phyloP scores from a whole-genome alignment of 2,329 filamentous ascomycete species.

The Fusarium odoratissimum region DNA sequence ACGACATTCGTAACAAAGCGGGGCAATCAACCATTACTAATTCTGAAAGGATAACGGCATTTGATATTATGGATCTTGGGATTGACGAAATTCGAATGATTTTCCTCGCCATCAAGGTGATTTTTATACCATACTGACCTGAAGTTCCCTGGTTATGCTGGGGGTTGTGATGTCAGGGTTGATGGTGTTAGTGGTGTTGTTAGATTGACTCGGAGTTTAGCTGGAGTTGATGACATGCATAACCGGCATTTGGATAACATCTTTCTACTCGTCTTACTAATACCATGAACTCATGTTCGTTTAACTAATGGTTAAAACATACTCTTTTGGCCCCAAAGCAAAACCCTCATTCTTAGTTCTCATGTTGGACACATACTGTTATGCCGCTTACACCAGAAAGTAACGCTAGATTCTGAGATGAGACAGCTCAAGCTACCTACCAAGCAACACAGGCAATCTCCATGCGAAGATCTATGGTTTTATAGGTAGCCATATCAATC shows the following conservation, averaged over 20 bases:
- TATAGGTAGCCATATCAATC: neutral
- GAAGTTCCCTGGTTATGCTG: neutral
- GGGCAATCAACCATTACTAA: constrained; percentile 29
- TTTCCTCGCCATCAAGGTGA: constrained; percentile 16
- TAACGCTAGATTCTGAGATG: neutral
- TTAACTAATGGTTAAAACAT: neutral
- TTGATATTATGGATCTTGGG: neutral
- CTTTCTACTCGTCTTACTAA: neutral
- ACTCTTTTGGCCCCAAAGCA: neutral
- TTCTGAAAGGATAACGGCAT: constrained; percentile 21
- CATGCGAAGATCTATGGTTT: neutral
- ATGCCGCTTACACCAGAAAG: neutral
- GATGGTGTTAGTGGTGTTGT: constrained; percentile 1
- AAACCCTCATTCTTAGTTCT: neutral
- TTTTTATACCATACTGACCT: neutral
- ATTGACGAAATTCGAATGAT: neutral
- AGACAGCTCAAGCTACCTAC: neutral
- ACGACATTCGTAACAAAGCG: constrained; percentile 35
- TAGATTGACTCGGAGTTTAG: neutral
- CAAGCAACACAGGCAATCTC: neutral
- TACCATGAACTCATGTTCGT: neutral
- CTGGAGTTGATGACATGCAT: neutral
- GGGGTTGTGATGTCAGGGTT: neutral
- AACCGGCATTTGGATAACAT: neutral
- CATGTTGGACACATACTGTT: neutral